phyloP scores from a whole-genome alignment of 352 stramenopile species.

The Phytophthora megakarya region DNA sequence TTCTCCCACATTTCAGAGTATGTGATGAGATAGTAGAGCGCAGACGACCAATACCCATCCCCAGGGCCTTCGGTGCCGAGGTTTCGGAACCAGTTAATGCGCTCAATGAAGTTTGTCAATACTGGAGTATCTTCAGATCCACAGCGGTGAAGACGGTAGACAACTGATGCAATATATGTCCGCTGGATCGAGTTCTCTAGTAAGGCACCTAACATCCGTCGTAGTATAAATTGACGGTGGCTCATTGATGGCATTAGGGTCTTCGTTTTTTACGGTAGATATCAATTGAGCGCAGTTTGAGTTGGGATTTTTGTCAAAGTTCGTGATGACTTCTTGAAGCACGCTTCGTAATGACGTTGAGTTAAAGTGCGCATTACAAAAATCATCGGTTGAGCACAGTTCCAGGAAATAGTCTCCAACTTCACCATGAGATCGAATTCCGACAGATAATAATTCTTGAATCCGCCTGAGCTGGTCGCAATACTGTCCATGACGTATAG shows the following conservation, averaged over 20 bases:
- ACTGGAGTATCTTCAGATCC: conserved; percentile 17
- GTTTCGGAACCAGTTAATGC: conserved; percentile 1
- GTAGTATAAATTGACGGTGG: conserved; percentile 28
- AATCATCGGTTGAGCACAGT: conserved; percentile 19
- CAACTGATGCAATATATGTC: conserved; percentile 27
- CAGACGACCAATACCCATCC: conserved; percentile 19
- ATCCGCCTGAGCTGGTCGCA: conserved; percentile 33
- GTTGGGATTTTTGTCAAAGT: conserved; percentile 28
- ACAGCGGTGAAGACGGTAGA: conserved; percentile 40
- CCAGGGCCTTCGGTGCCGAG: not conserved
- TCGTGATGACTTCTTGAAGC: conserved; percentile 13
- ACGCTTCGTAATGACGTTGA: conserved; percentile 8
- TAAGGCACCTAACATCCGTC: conserved; percentile 26
- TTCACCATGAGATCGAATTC: conserved; percentile 37
- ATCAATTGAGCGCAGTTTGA: conserved; percentile 27
- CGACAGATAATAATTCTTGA: conserved; percentile 41
- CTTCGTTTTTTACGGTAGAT: not conserved
- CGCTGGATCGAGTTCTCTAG: conserved; percentile 19
- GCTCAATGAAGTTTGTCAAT: conserved; percentile 2
- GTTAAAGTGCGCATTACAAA: conserved; percentile 25
- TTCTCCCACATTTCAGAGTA: conserved; percentile 51
- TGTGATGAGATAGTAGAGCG: conserved; percentile 46
- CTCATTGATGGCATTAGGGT: not conserved
- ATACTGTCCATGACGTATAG: conserved; percentile 59
- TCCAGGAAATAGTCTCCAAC: conserved; percentile 37